Evolutionary conservation across 768 basidiomycete species (phyloP), one percentile per base, ranked within the genome.

Genomic region (Trametes coccinea): DNA sequence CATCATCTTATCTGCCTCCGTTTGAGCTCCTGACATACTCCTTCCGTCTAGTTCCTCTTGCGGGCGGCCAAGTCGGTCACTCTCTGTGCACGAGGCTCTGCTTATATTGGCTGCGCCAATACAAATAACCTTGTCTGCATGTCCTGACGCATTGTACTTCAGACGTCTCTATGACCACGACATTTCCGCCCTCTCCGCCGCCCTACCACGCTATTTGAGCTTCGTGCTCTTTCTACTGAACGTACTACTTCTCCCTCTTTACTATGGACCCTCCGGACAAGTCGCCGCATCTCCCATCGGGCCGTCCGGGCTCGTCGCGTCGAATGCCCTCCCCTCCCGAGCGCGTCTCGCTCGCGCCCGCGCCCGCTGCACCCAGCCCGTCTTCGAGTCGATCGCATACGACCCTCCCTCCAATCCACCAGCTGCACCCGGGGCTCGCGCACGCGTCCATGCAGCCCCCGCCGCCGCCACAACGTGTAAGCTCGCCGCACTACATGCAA

Each of bases 401-500:
- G 9, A 74, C 72, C 47, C 77, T 90, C 30, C 88, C 88, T 4
- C 84, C 88, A 52, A 89, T 90, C 68, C 84, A 84, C 53, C 83
- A 87, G 37, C 76, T 90, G 27, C 86, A 88, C 70, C 85, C 84
- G 31, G 85, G 84, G 72, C 80, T 87, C 22, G 81, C 83, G 3
- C 82, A 81, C n/a, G 75, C 86, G 7, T 77, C 78, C 52, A 66
- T 68, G 60, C 74, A 64, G 37, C 61, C 61, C 44, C 75, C 72
- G 53, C 66, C 69, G 2, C 71, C 73, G 73, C 73, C 63, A 46
- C 70, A 11, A 45, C 52, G 41, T 56, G 63, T 53, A 66, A 50
- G 61, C 39, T 33, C 73, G 59, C 45, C 27, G 34, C 34, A 11
- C 41, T 60, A 65, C 70, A 30, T 55, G 67, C 43, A 64, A 59